phyloP scores from a whole-genome alignment of 352 stramenopile genomes.

The Globisporangium emineosum region DNA sequence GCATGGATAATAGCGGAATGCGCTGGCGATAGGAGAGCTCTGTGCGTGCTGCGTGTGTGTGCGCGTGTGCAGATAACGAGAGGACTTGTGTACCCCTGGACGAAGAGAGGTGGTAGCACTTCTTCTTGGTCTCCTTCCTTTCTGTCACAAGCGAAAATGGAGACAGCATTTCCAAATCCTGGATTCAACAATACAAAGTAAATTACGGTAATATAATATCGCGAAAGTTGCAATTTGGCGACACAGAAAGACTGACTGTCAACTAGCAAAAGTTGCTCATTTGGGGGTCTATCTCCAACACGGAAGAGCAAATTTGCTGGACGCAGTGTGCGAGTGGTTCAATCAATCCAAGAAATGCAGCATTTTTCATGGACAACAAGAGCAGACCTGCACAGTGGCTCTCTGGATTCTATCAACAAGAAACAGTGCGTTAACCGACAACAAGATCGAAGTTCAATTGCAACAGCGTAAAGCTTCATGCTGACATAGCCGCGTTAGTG shows the following conservation, averaged over 20 bases:
- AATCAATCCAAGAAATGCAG: background rate
- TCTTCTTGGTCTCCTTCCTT: background rate
- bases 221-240: background rate
- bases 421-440: background rate
- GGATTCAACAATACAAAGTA: slow-evolving; percentile 12
- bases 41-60: background rate
- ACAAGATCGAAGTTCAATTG: background rate
- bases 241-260: background rate
- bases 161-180: background rate
- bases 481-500: too few species aligned
- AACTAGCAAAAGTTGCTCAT: background rate
- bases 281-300: background rate
- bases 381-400: background rate
- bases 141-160: slow-evolving; percentile 1
- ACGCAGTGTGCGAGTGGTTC: background rate
- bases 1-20: background rate
- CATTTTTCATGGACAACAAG: background rate
- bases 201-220: background rate
- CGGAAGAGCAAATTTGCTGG: background rate
- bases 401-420: background rate
- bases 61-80: background rate
- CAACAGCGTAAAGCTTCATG: too few species aligned
- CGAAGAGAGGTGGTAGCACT: background rate
- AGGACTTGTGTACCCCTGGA: background rate
- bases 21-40: background rate